These are phyloP conservation scores for Yarrowia sp. DNA, from an alignment of 805 yeast species.

Conservation along the genomic window DNA sequence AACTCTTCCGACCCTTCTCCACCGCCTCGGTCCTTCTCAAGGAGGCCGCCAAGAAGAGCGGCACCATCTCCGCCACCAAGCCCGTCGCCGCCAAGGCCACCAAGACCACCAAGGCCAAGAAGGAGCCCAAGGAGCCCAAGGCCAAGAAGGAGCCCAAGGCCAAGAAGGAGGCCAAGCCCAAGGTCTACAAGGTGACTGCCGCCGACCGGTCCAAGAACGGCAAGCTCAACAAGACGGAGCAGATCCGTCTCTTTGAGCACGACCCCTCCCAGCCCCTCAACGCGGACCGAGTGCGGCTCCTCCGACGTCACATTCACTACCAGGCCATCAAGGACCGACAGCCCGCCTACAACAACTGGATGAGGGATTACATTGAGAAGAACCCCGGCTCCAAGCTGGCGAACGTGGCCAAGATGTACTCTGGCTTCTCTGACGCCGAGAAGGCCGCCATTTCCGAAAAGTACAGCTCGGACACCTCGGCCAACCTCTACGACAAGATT, in stretches of 20 bases:
- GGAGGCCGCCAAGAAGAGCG: conserved; percentile 15
- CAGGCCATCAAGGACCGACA: not conserved
- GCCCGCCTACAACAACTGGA: not conserved
- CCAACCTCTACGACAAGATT: not conserved
- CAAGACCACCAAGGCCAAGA: too few relatives aligned
- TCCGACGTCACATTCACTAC: not conserved
- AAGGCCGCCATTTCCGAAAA: not conserved
- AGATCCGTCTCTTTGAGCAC: not conserved
- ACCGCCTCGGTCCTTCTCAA: conserved; percentile 9
- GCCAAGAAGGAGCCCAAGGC: not conserved
- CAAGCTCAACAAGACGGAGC: conserved; percentile 9
- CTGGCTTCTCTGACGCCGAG: not conserved
- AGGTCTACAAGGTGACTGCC: not conserved
- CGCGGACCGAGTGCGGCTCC: not conserved
- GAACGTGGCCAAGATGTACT: not conserved
- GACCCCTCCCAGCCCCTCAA: not conserved
- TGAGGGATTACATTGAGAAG: not conserved
- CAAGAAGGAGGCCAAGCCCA: not conserved
- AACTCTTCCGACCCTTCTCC: conserved; percentile 11
- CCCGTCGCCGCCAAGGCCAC: not conserved
- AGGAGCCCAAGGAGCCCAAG: too few relatives aligned
- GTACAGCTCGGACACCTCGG: not conserved
- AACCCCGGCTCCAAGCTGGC: not conserved
- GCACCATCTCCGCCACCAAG: not conserved
- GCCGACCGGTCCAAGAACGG: not conserved